Percentiles rank a stretch among this genome's conserved stretches.
These are phyloP conservation scores for Pulveroboletus sp. DNA, from an alignment of 768 basidiomycete species.

Conservation along the genomic window DNA sequence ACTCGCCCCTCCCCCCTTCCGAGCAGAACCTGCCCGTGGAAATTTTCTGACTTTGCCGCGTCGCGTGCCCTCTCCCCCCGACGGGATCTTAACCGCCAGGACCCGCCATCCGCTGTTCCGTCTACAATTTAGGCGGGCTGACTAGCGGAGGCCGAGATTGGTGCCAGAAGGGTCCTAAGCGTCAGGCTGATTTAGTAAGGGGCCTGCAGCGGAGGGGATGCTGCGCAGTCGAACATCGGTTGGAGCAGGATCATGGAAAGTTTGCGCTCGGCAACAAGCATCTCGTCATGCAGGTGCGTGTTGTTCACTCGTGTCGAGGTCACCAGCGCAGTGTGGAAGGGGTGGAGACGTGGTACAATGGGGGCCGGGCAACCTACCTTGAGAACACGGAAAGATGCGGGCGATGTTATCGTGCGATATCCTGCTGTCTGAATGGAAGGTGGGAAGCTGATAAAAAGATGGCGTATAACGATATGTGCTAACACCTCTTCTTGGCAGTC, in stretches of 20 bases:
- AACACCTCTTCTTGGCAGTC: background rate
- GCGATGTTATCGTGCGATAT: constrained; percentile 26
- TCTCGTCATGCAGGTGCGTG: constrained; percentile 34
- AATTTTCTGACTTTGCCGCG: too few species aligned
- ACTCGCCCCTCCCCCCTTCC: constrained; percentile 37
- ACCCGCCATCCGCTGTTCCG: constrained; percentile 6
- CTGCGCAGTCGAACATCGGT: constrained; percentile 26
- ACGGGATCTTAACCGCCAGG: constrained; percentile 11
- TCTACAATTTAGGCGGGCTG: constrained; percentile 32
- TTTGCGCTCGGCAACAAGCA: constrained; percentile 32
- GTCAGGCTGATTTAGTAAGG: constrained; percentile 26
- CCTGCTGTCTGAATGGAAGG: background rate
- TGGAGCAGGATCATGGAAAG: constrained; percentile 25
- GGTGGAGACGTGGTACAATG: constrained; percentile 34
- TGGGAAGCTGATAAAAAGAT: background rate
- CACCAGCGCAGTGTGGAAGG: constrained; percentile 31
- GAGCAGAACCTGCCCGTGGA: constrained; percentile 35
- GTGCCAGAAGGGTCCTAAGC: constrained; percentile 25
- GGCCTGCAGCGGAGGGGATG: constrained; percentile 27
- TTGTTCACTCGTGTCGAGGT: constrained; percentile 34
- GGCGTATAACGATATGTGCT: background rate
- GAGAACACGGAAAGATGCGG: constrained; percentile 24
- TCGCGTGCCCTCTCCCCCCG: constrained; percentile 18
- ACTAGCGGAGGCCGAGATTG: constrained; percentile 24
- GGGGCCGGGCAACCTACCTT: constrained; percentile 35